Base-by-base conservation (phyloP, 441 rosid genomes). In the Pelargonium citronellum region DNA sequence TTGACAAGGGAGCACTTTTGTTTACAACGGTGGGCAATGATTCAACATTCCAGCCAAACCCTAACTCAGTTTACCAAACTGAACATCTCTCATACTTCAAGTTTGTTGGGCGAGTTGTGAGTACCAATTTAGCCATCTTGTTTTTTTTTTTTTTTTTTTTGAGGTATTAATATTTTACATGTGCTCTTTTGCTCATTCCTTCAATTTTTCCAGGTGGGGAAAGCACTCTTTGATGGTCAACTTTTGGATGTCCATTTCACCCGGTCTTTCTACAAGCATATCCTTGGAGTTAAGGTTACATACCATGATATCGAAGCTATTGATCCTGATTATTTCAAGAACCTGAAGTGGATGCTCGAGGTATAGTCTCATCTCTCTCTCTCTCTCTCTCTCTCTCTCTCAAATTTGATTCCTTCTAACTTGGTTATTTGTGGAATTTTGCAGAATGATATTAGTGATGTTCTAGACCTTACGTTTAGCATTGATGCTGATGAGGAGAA, bases 301-400 rank as follows among this genome's bases (percentile, higher is more conserved):
- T 95, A 95, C 76, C 98, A 95, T 82, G 98, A 95, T 83, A 95
- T 95, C 72, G 99, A 92, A 87, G 97, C 99, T 51, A 97, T 95
- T 79, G 99, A 92, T 83, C 99, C 99, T 75, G 99, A 95, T 83
- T 95, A 95, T 79, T 95, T 91, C 86, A 92, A 91, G 83, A 95
- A 87, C 73, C 79, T 95, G 83, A 95, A 95, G 89, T 95, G 99
- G 99, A 85, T 95, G 90, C 82, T 95, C 30, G 98, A 95, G 97
- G 99, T 92, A 65, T 44, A 13, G 67, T 75, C 22, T 53, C 19
- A 20, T 58, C 41, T 58, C 41, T 55, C 41, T 20, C 72, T 24
- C 37, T 20, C 39, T 69, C 43, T 67, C 9, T 3, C 12, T 15
- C 58, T 79, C 12, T 44, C 16, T 44, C 60, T 27, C 37, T 43